Evolutionary conservation across 2,329 filamentous ascomycete species (phyloP).

Genomic region (Diaporthe amygdali): DNA sequence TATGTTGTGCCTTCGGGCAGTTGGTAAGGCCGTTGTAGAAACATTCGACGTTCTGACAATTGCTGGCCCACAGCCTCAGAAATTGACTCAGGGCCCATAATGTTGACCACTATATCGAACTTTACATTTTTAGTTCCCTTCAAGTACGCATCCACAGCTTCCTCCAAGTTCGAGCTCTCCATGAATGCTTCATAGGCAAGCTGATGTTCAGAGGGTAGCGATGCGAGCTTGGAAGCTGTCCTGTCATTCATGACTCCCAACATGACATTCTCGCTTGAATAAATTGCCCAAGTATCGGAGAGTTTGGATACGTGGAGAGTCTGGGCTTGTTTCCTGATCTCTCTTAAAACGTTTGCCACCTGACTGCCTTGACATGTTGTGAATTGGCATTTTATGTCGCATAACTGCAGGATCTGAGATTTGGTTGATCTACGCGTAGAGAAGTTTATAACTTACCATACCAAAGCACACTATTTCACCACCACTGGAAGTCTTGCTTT

Average conservation of each 20-base stretch:
- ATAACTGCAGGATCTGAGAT: background rate
- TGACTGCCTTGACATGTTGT: background rate
- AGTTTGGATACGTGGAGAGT: background rate
- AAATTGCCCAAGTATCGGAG: background rate
- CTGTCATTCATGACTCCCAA: background rate
- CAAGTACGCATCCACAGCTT: background rate
- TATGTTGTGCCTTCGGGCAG: slow-evolving; percentile 21
- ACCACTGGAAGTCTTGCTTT: background rate
- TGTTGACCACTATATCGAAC: background rate
- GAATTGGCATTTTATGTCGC: background rate
- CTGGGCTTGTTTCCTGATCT: background rate
- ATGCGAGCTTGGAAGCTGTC: background rate
- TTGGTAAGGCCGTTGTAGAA: slow-evolving; percentile 28
- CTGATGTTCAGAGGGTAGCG: background rate
- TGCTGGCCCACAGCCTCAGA: background rate
- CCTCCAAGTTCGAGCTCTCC: background rate
- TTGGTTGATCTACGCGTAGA: background rate
- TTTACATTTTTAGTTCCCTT: background rate
- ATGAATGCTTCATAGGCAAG: background rate
- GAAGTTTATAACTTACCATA: background rate
- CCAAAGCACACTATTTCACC: background rate
- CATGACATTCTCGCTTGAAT: background rate
- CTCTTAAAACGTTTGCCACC: background rate
- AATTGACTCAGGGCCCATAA: background rate
- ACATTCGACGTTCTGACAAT: slow-evolving; percentile 17